Evolutionary conservation across 345 rosid genomes (phyloP), one percentile per base, ranked within the genome.

Genomic region (Kandelia obovata): DNA sequence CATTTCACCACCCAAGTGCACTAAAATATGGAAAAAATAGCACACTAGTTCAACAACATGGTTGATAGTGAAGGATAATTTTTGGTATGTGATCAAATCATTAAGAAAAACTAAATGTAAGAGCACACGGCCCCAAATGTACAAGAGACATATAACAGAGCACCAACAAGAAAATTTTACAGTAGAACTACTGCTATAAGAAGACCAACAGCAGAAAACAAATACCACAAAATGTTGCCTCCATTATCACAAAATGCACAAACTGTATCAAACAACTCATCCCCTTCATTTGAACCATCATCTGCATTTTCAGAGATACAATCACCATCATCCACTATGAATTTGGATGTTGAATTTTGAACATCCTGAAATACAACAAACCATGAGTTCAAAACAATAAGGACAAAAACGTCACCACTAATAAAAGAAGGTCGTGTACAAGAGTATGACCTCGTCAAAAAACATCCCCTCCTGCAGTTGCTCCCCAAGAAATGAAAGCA

Each of bases 241-340:
- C 98, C 98, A 73, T 93, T 86, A 73, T 93, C 98, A 79, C 97
- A 93, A 49, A 91, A 71, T 7, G 96, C 84, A 85, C 98, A 91
- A 67, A 87, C 94, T 56, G 87, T 67, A 80, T 89, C 98, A 80
- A 83, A 90, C 39, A 75, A 55, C 2, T 85, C 89, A 25, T 84
- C 87, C 5, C 84, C 88, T 0, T 81, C 84, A 37, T 72, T 67
- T 2, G 77, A 79, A 43, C 37, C 82, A 60, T 80, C 88, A 53
- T 81, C 86, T 62, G 47, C 66, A 66, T 72, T 83, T 65, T 81
- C 80, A 64, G 68, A 35, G 55, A 67, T 58, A 58, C 73, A 85
- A 71, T 77, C 77, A 58, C 78, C 71, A 52, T 92, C 94, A 73
- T 79, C 88, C 71, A 87, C 97, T 60, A 91, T 85, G 78, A 91